phyloP scores from a whole-genome alignment of 2,329 filamentous ascomycete genomes.

The Hymenoscyphus linearis region DNA sequence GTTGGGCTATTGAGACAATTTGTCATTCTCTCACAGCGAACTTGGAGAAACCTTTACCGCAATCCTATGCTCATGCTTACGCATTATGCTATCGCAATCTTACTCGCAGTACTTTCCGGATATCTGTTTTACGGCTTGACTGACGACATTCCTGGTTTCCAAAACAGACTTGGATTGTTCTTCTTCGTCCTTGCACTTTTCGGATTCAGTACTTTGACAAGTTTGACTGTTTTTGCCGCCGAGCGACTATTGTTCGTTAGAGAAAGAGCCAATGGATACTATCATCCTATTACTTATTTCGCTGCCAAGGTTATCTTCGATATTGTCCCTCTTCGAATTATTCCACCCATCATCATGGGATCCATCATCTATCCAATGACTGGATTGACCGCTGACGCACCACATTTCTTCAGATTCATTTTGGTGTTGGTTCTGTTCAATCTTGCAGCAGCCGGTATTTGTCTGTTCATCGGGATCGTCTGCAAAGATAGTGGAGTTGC shows the following conservation, averaged over 20 bases:
- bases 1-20: conserved; percentile 80
- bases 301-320: conserved; percentile 97
- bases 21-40: conserved; percentile 79
- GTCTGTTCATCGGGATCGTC: conserved; percentile 91
- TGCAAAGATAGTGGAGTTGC: conserved; percentile 89
- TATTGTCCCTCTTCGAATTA: conserved; percentile 86
- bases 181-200: conserved; percentile 96
- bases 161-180: conserved; percentile 94
- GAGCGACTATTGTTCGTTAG: conserved; percentile 88
- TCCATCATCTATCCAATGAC: conserved; percentile 98
- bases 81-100: conserved; percentile 94
- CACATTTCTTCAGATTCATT: conserved; percentile 87
- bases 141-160: conserved; percentile 94
- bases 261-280: conserved; percentile 95
- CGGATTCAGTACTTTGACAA: conserved; percentile 93
- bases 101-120: conserved; percentile 88
- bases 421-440: conserved; percentile 94
- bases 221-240: conserved; percentile 85
- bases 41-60: conserved; percentile 95
- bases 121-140: conserved; percentile 95
- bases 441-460: conserved; percentile 86
- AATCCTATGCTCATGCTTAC: conserved; percentile 98
- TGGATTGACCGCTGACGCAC: conserved; percentile 73
- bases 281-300: conserved; percentile 90
- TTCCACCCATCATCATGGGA: conserved; percentile 92